Percentiles rank a stretch among this genome's conserved stretches.
Conservation (phyloP, 2,329 filamentous ascomycete genomes). For the Fusarium liriodendri region DNA sequence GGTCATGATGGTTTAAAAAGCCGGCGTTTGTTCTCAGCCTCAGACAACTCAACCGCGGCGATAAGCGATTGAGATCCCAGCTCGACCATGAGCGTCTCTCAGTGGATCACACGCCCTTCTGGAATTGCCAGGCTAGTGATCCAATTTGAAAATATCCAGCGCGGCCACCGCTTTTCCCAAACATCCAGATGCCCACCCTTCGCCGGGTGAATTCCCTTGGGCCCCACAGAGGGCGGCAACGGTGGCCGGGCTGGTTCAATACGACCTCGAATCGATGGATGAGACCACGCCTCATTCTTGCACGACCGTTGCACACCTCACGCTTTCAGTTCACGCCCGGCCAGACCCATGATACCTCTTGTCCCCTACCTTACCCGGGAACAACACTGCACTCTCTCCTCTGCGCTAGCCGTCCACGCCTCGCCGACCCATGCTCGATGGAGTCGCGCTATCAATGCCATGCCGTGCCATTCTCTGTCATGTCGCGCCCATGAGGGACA, state of each 20-base stretch:
- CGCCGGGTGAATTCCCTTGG: constrained; percentile 42
- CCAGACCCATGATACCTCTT: constrained; percentile 32
- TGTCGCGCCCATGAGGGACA: constrained; percentile 31
- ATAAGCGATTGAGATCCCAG: constrained; percentile 27
- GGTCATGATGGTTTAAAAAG: not conserved
- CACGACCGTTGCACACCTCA: constrained; percentile 24
- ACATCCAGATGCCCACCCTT: constrained; percentile 24
- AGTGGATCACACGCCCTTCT: not conserved
- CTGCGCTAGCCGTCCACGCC: constrained; percentile 14
- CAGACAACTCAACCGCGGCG: constrained; percentile 1
- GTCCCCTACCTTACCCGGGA: not conserved
- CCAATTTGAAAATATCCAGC: not conserved
- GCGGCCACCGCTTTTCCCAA: constrained; percentile 15
- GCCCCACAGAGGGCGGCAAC: constrained; percentile 41
- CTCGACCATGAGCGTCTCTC: constrained; percentile 3
- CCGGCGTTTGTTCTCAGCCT: not conserved
- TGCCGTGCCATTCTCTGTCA: constrained; percentile 26
- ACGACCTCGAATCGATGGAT: constrained; percentile 20
- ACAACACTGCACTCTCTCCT: not conserved
- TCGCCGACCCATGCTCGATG: constrained; percentile 18
- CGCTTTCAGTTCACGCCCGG: constrained; percentile 11
- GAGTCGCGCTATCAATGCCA: constrained; percentile 37
- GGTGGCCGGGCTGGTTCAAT: constrained; percentile 16
- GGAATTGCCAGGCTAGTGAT: not conserved
- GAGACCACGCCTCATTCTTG: constrained; percentile 18